A percentile compares a stretch with the other conserved stretches of the same genome.
phyloP scores from a whole-genome alignment of 805 yeast species.

The Zygoascus bituminiphila region DNA sequence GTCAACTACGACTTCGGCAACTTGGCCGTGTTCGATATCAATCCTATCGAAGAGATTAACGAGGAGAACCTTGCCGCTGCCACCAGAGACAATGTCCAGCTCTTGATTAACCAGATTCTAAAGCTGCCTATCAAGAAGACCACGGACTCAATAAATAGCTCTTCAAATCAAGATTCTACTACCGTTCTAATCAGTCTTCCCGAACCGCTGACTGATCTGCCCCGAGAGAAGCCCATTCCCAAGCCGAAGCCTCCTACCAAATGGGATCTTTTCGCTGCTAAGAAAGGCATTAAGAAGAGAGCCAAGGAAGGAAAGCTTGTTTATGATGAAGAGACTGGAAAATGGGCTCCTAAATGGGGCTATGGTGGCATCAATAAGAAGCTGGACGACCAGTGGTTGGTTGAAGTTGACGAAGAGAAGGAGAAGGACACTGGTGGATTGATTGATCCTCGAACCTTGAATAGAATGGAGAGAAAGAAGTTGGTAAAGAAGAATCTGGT shows the following conservation, averaged over 20 bases:
- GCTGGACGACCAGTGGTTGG: slow-evolving; percentile 87
- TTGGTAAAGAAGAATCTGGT: slow-evolving; percentile 75
- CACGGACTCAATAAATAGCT: slow-evolving; percentile 55
- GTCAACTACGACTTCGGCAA: slow-evolving; percentile 85
- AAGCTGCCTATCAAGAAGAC: slow-evolving; percentile 86
- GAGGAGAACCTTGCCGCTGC: slow-evolving; percentile 56
- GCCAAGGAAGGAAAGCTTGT: slow-evolving; percentile 84
- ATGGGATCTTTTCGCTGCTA: slow-evolving; percentile 96
- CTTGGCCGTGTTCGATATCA: slow-evolving; percentile 80
- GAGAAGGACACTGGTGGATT: slow-evolving; percentile 32
- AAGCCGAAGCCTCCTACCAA: slow-evolving; percentile 86
- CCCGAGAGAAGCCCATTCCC: slow-evolving; percentile 94
- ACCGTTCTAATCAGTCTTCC: slow-evolving; percentile 83
- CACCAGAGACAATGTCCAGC: slow-evolving; percentile 89
- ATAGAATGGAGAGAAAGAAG: slow-evolving; percentile 74
- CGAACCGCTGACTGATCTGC: slow-evolving; percentile 68
- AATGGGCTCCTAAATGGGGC: slow-evolving; percentile 99
- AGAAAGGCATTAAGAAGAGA: slow-evolving; percentile 88
- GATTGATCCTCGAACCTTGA: slow-evolving; percentile 78
- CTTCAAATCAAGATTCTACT: slow-evolving; percentile 51
- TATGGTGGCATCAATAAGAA: slow-evolving; percentile 87
- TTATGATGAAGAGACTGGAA: slow-evolving; percentile 79
- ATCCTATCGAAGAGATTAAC: slow-evolving; percentile 65
- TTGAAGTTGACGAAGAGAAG: slow-evolving; percentile 73
- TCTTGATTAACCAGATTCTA: slow-evolving; percentile 80